These are phyloP conservation scores for Populus tomentosa DNA, from an alignment of 441 rosid species.

Conservation along the genomic window DNA sequence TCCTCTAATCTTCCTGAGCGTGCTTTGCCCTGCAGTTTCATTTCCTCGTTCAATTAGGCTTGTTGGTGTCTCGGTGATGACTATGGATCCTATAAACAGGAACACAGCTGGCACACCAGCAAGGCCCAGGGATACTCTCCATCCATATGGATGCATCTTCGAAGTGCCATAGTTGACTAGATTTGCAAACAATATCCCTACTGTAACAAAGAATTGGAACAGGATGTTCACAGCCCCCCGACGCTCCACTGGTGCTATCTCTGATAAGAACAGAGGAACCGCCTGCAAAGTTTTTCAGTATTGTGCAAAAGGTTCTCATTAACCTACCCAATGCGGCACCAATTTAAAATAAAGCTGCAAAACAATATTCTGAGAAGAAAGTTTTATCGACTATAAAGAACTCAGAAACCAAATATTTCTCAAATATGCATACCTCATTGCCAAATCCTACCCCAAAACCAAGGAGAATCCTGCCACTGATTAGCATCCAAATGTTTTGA, in stretches of 20 bases:
- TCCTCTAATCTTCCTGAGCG: slow-evolving; percentile 36
- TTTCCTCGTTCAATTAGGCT: slow-evolving; percentile 40
- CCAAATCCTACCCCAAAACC: slow-evolving; percentile 69
- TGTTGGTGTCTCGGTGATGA: slow-evolving; percentile 41
- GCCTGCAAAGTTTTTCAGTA: slow-evolving; percentile 5
- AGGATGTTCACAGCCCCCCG: slow-evolving; percentile 48
- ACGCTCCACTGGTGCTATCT: slow-evolving; percentile 38
- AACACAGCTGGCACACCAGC: slow-evolving; percentile 34
- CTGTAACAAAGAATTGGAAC: slow-evolving; percentile 42
- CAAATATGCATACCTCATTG: slow-evolving; percentile 43
- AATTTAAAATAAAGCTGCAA: neutral
- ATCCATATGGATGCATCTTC: slow-evolving; percentile 31
- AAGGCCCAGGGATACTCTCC: slow-evolving; percentile 39
- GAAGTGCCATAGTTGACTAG: slow-evolving; percentile 37
- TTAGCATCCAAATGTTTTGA: slow-evolving; percentile 39
- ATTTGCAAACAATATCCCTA: slow-evolving; percentile 43
- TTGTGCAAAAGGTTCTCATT: neutral
- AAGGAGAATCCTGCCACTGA: slow-evolving; percentile 53
- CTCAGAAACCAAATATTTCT: neutral
- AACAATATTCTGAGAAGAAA: neutral
- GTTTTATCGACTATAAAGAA: neutral
- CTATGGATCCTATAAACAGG: slow-evolving; percentile 30
- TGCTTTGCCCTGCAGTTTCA: slow-evolving; percentile 10
- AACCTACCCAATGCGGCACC: neutral
- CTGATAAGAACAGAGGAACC: slow-evolving; percentile 47